Evolutionary conservation across 2,329 filamentous ascomycete genomes (phyloP).

Genomic region (Hymenoscyphus occultus): DNA sequence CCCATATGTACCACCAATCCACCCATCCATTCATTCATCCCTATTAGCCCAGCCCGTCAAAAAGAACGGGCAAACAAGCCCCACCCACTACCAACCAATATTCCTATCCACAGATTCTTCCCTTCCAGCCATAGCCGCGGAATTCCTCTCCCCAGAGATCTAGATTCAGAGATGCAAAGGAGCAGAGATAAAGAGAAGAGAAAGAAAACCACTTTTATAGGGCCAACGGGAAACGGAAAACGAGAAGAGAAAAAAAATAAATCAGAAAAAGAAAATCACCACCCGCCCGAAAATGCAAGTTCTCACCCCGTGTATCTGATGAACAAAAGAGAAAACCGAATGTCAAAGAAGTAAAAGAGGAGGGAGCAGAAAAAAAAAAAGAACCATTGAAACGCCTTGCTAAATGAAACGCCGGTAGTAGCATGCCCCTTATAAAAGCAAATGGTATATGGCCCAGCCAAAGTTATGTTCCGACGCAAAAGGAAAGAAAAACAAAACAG

Average conservation of each 20-base stretch:
- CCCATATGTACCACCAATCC: too few relatives aligned
- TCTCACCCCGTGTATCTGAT: not conserved
- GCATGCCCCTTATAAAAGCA: slow-evolving; percentile 5
- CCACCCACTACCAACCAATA: too few relatives aligned
- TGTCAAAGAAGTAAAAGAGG: not conserved
- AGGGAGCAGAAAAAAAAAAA: not conserved
- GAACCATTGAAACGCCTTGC: slow-evolving; percentile 21
- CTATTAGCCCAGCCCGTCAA: too few relatives aligned
- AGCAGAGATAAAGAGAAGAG: too few relatives aligned
- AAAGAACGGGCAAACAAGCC: too few relatives aligned
- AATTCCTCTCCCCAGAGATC: too few relatives aligned
- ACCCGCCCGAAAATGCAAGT: not conserved
- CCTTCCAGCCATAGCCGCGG: too few relatives aligned
- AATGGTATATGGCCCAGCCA: slow-evolving; percentile 23
- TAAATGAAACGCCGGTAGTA: slow-evolving; percentile 15
- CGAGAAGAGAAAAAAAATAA: not conserved
- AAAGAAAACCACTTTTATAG: not conserved
- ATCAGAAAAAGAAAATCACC: not conserved
- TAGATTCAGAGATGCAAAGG: too few relatives aligned
- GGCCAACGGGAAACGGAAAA: not conserved
- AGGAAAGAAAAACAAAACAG: not conserved
- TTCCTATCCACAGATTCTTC: too few relatives aligned
- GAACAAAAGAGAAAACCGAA: not conserved
- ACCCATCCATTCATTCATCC: too few relatives aligned
- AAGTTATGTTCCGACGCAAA: not conserved